Evolutionary conservation across 169 alveolate species (phyloP).

Genomic region (Hammondia hammondi): DNA sequence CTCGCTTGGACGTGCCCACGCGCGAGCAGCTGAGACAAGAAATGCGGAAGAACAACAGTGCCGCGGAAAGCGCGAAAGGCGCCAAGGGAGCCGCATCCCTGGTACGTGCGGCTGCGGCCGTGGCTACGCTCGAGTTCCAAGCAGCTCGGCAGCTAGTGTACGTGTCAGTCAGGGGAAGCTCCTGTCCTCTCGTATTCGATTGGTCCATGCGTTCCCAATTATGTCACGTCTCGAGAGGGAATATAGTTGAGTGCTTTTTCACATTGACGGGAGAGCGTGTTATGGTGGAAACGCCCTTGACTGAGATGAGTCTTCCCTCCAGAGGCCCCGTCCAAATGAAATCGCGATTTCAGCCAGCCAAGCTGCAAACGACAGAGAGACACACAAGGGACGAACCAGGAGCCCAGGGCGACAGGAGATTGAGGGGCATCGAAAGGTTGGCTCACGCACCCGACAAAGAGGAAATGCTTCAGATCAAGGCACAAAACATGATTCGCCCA

Average conservation of each 20-base stretch:
- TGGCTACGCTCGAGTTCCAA: background rate
- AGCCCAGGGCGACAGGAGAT: background rate
- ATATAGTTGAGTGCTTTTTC: background rate
- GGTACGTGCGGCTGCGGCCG: background rate
- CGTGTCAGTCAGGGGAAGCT: background rate
- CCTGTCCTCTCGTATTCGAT: background rate
- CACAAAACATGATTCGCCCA: background rate
- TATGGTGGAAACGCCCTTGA: background rate
- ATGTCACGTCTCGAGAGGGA: background rate
- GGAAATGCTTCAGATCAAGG: background rate
- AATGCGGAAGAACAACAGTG: background rate
- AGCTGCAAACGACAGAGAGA: background rate
- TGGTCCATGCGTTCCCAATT: background rate
- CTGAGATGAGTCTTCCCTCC: background rate
- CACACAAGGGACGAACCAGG: background rate
- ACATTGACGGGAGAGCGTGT: background rate
- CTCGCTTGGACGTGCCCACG: slow-evolving; percentile 3
- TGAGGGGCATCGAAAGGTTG: background rate
- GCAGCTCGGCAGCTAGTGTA: background rate
- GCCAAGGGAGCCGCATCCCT: background rate
- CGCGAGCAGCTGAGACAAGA: background rate
- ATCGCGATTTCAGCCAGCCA: background rate
- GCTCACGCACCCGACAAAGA: background rate
- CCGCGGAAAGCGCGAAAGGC: background rate
- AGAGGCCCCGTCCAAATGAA: background rate